Conservation (phyloP, 306 rosid species). For the Medicago arabica region DNA sequence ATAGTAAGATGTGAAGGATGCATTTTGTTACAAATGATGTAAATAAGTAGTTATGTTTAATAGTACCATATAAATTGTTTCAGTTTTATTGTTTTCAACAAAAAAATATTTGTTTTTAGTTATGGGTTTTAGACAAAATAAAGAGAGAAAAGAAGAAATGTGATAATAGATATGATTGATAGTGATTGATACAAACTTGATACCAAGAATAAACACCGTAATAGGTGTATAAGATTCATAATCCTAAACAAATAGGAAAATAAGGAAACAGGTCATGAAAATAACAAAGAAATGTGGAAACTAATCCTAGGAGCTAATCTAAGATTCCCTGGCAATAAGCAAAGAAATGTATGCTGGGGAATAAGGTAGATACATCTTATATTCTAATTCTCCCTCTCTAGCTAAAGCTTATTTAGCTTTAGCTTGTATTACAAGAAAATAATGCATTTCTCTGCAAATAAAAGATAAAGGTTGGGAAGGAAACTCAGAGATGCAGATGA, state of each 20-base stretch:
- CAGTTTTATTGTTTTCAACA: background rate
- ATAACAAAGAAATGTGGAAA: constrained; percentile 1
- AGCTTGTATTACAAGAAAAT: background rate
- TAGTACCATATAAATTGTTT: background rate
- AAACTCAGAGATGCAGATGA: background rate
- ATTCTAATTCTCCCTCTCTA: background rate
- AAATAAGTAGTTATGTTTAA: background rate
- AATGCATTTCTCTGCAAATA: background rate
- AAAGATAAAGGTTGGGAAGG: constrained; percentile 6
- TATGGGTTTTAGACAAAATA: background rate
- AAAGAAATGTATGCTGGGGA: too few relatives aligned
- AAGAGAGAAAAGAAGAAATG: background rate
- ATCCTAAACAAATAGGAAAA: background rate
- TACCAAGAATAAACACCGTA: background rate
- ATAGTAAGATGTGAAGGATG: constrained; percentile 14
- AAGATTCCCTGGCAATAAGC: background rate
- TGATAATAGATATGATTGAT: background rate
- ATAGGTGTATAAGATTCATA: background rate
- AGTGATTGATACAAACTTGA: background rate
- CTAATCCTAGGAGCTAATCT: background rate
- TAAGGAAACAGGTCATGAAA: background rate
- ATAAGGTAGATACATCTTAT: background rate
- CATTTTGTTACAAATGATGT: constrained; percentile 14
- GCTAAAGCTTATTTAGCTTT: constrained; percentile 4
- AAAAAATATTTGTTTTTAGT: background rate